A percentile compares a stretch with the other conserved stretches of the same genome.
These are phyloP conservation scores for Blastomyces silverae DNA, from an alignment of 2,329 filamentous ascomycete species.

Conservation along the genomic window DNA sequence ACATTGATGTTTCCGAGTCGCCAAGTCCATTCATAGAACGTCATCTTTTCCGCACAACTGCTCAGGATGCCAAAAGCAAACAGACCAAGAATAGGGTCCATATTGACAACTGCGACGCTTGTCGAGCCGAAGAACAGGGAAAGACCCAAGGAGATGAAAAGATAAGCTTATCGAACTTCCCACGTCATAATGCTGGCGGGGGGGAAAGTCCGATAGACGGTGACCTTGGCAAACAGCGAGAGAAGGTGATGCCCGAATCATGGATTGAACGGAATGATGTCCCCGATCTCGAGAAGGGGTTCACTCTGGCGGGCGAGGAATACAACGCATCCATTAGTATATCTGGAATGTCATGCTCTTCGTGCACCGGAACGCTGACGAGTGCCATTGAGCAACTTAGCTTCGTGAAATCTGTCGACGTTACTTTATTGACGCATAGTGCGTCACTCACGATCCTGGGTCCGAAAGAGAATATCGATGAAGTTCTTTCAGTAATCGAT, in stretches of 20 bases:
- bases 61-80: constrained; percentile 19
- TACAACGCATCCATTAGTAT: constrained; percentile 44
- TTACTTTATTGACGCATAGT: constrained; percentile 63
- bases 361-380: constrained; percentile 59
- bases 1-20: constrained; percentile 32
- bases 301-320: constrained; percentile 20
- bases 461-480: constrained; percentile 40
- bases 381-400: constrained; percentile 52
- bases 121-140: constrained; percentile 36
- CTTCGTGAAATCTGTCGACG: constrained; percentile 52
- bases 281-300: constrained; percentile 14
- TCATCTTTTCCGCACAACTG: constrained; percentile 24
- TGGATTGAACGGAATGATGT: not conserved
- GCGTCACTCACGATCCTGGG: constrained; percentile 55
- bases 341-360: constrained; percentile 66
- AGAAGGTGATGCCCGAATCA: not conserved
- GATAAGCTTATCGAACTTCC: not conserved
- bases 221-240: not conserved
- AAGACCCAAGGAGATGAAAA: constrained; percentile 8
- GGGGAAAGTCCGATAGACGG: not conserved
- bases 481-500: constrained; percentile 45
- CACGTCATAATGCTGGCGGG: not conserved
- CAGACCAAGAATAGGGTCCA: constrained; percentile 33
- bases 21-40: constrained; percentile 27
- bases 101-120: constrained; percentile 48